Percentiles rank a stretch among this genome's conserved stretches.
phyloP scores from a whole-genome alignment of 331 rosid species.

The Pyrus hybrid region DNA sequence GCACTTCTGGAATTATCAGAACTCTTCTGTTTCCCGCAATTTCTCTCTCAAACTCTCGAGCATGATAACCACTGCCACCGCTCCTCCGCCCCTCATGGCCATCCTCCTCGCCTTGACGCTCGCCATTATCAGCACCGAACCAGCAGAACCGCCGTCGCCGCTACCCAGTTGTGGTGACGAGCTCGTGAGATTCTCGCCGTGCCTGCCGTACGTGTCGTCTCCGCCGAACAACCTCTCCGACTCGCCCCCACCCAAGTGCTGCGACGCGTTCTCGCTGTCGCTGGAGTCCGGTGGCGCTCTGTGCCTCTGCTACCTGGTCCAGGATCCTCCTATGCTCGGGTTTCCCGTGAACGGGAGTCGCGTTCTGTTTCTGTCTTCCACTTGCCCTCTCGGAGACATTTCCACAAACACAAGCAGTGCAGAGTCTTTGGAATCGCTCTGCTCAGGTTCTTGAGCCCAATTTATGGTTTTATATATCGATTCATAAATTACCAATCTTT shows the following conservation, averaged over 20 bases:
- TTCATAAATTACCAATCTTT: background rate
- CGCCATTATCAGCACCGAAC: background rate
- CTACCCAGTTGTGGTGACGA: slow-evolving; percentile 26
- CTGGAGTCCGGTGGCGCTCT: slow-evolving; percentile 14
- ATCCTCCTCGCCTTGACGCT: background rate
- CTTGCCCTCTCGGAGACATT: slow-evolving; percentile 17
- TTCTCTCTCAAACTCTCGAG: background rate
- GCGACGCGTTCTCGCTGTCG: slow-evolving; percentile 33
- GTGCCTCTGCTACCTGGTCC: slow-evolving; percentile 65
- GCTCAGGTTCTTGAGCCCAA: slow-evolving; percentile 37
- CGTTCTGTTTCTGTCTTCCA: slow-evolving; percentile 48
- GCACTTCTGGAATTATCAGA: background rate
- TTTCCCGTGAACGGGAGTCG: slow-evolving; percentile 52
- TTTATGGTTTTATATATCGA: background rate
- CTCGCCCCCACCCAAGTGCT: slow-evolving; percentile 39
- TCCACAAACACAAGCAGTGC: background rate
- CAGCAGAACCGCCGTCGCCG: slow-evolving; percentile 2
- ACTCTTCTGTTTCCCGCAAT: slow-evolving; percentile 20
- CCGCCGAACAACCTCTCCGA: slow-evolving; percentile 67
- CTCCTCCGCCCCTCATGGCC: background rate
- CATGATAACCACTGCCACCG: slow-evolving; percentile 6
- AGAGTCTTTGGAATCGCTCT: slow-evolving; percentile 23
- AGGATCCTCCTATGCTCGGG: slow-evolving; percentile 46
- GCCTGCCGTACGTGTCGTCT: slow-evolving; percentile 49
- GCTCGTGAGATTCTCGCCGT: slow-evolving; percentile 51